Evolutionary conservation across 805 yeast genomes (phyloP), one percentile per base, ranked within the genome.

Genomic region (Maudiozyma bulderi): DNA sequence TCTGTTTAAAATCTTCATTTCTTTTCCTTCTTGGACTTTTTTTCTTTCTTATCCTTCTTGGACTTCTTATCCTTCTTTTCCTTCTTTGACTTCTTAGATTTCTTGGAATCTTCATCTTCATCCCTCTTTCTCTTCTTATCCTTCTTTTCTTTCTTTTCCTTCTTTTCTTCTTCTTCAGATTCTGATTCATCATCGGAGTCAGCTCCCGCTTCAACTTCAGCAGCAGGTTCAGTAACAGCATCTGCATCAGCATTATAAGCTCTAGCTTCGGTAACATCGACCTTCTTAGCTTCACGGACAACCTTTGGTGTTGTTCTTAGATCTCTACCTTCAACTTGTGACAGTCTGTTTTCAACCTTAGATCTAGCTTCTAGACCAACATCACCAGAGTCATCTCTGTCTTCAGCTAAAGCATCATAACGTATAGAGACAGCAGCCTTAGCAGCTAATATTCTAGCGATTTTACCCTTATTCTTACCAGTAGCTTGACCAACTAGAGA

Each of bases 391-490:
- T 93, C 98, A 60, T 88, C 95, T 71, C 97, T 82, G 62, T 93
- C 98, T 75, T 93, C 99, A 56, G 97, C 84, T 53, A 93, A 76
- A 33, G 97, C 95, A 74, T 93, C 99, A 69, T 86, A 91, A 77
- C 99, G 86, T 60, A 91, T 76, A 54, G 96, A 86, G 62, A 93
- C 95, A 49, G 99, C 95, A 58, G 97, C 95, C 76, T 93, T 93
- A 52, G 98, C 98, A 60, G 99, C 99, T 56, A 93, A 80, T 58
- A 93, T 96, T 76, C 99, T 84, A 51, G 99, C 98, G 68, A 93
- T 88, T 77, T 90, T 93, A 75, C 99, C 99, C 78, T 93, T 93
- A 76, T 93, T 93, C 73, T 86, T 86, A 72, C 96, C 96, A 46
- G 95, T 78, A 51, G 99, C 99, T 77, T 91, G 96, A 57, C 99